These are phyloP conservation scores for Trichoderma cornu-damae DNA, from an alignment of 2,329 filamentous ascomycete genomes.

Conservation along the genomic window DNA sequence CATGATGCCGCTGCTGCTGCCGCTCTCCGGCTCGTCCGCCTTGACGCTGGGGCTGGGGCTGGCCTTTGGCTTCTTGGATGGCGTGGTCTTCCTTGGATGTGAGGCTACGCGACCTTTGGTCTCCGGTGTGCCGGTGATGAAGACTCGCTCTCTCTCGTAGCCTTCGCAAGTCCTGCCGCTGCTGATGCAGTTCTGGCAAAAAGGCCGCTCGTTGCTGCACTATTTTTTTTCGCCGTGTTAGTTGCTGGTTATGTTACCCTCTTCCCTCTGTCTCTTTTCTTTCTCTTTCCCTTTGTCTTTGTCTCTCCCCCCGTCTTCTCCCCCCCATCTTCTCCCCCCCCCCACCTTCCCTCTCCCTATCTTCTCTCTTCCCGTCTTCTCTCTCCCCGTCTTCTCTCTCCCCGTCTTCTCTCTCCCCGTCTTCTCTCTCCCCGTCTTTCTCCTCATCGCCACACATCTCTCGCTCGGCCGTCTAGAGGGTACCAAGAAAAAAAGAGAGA, in stretches of 20 bases:
- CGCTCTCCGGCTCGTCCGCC: constrained; percentile 23
- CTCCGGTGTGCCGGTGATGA: constrained; percentile 56
- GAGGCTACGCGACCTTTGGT: constrained; percentile 53
- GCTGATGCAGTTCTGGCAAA: constrained; percentile 55
- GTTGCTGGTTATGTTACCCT: neutral
- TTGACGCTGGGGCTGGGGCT: constrained; percentile 20
- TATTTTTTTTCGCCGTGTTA: constrained; percentile 25
- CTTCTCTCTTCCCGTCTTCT: neutral
- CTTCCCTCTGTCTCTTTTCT: neutral
- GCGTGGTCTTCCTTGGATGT: constrained; percentile 43
- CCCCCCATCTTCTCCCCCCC: neutral
- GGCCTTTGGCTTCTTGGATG: constrained; percentile 33
- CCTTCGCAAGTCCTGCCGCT: constrained; percentile 55
- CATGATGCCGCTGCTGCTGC: constrained; percentile 3
- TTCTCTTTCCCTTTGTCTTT: neutral
- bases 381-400: neutral
- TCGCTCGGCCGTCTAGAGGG: neutral
- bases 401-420: neutral
- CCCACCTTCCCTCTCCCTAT: neutral
- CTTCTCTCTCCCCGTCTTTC: neutral
- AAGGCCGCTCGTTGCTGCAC: constrained; percentile 59
- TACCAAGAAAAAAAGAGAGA: neutral
- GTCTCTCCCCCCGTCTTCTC: neutral
- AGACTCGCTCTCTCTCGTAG: constrained; percentile 58
- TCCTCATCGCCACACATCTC: neutral